Base-by-base conservation (phyloP, 2,329 filamentous ascomycete species). In the Tolypocladium endophyticum region DNA sequence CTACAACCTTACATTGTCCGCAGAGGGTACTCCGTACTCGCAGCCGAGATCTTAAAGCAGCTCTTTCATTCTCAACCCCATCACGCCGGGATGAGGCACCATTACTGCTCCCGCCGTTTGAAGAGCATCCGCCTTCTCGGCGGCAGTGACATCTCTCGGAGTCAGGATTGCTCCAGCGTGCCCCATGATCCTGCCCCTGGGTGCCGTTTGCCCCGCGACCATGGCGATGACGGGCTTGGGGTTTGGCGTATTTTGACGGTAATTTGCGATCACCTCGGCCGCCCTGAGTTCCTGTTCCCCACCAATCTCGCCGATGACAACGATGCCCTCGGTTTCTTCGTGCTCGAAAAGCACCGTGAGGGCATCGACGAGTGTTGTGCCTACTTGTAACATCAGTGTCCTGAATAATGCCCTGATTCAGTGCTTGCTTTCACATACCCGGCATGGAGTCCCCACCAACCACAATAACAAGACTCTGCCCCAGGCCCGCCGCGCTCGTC, bases 381-480 rank as follows among this genome's bases (percentile, higher is more conserved):
- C 71, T 72, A 55, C 9, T 2, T 6, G 18, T 0, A 62, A 36
- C 5, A 38, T 59, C 38, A 57, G 11, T 20, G 1, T 20, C 20
- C 1, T 11, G n/a, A 5, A n/a, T 12, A 25, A 23, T 23, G 20
- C n/a, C 20, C 38, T 18, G 6, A 1, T 5, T 9, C 11, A 20
- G 2, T 41, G 7, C 14, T 43, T 43, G 4, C 43, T 25, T 16
- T 6, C 0, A 35, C 61, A 28, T 62, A 73, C 87, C 87, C 1
- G 88, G 86, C 59, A 91, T 75, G 41, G 88, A 80, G 68, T 92
- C 89, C 2, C 89, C 89, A 3, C 89, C 89, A 77, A 92, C 87
- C 20, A 87, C 88, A 53, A 92, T 85, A 50, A 88, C 89, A 8
- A 92, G 74, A 67, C 87, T 90, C 71, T 93, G 89, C 0, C 89